phyloP scores from a whole-genome alignment of 345 rosid species.

The Zanthoxylum bungeanum region DNA sequence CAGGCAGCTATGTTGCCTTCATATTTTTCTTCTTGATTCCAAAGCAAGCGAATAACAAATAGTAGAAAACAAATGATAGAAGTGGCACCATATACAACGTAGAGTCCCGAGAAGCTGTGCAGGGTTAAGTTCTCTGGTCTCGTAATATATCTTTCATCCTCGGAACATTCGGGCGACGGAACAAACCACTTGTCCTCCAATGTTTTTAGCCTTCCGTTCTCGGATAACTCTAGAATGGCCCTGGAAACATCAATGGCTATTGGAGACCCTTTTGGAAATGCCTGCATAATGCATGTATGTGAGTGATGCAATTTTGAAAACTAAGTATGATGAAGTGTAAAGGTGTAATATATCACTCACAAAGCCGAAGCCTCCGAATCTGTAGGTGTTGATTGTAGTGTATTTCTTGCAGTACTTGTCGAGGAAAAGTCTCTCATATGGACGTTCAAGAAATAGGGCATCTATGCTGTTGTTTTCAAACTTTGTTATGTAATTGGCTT shows the following conservation, averaged over 20 bases:
- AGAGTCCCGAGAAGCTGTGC: conserved; percentile 48
- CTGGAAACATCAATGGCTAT: conserved; percentile 40
- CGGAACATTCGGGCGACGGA: conserved; percentile 17
- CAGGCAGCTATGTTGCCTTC: conserved; percentile 6
- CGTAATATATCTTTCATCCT: conserved; percentile 4
- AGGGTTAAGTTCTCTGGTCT: conserved; percentile 30
- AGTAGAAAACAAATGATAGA: conserved; percentile 39
- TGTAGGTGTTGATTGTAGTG: conserved; percentile 16
- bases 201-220: conserved; percentile 27
- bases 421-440: conserved; percentile 36
- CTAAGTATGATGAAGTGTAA: no score
- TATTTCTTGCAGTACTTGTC: conserved; percentile 29
- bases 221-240: conserved; percentile 40
- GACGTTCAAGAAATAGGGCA: conserved; percentile 42
- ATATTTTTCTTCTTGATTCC: background rate
- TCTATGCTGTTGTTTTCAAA: conserved; percentile 21
- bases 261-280: conserved; percentile 48
- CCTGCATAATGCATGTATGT: conserved; percentile 22
- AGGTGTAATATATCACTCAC: conserved; percentile 22
- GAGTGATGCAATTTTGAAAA: background rate
- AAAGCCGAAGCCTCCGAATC: conserved; percentile 52
- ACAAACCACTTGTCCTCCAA: conserved; percentile 37
- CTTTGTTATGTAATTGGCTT: conserved; percentile 10
- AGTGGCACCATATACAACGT: conserved; percentile 25
- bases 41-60: conserved; percentile 7